Percentiles rank a stretch among this genome's conserved stretches.
These are phyloP conservation scores for Penicillium salamii DNA, from an alignment of 495 filamentous ascomycete genomes.

Conservation along the genomic window DNA sequence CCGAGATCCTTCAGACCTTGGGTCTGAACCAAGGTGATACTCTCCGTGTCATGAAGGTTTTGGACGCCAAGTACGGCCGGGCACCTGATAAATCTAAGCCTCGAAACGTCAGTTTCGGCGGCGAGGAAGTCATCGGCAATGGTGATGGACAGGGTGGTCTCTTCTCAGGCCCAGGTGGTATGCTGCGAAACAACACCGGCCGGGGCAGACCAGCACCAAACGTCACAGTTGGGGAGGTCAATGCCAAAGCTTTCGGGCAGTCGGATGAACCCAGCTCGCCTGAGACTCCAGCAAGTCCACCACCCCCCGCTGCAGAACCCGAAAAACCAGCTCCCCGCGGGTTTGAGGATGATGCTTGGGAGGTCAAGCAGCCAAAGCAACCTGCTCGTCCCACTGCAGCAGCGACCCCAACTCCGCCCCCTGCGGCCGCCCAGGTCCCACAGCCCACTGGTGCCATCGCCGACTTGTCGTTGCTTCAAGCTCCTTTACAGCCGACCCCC, in stretches of 20 bases:
- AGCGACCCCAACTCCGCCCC: conserved; percentile 29
- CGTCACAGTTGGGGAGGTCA: conserved; percentile 77
- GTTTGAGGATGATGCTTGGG: conserved; percentile 98
- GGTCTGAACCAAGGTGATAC: conserved; percentile 96
- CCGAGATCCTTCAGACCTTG: conserved; percentile 74
- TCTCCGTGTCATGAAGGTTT: conserved; percentile 83
- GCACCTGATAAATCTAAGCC: conserved; percentile 55
- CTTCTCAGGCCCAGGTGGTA: conserved; percentile 88
- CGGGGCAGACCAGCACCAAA: conserved; percentile 86
- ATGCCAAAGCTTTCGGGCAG: conserved; percentile 79
- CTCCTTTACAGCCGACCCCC: conserved; percentile 73
- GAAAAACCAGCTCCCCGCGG: conserved; percentile 54
- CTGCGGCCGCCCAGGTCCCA: conserved; percentile 37
- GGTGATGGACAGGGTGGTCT: conserved; percentile 63
- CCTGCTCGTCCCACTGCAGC: conserved; percentile 29
- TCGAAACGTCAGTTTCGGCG: conserved; percentile 61
- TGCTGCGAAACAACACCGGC: conserved; percentile 89
- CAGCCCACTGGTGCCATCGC: conserved; percentile 69
- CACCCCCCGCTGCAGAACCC: conserved; percentile 35
- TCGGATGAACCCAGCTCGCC: conserved; percentile 44
- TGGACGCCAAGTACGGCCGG: conserved; percentile 79
- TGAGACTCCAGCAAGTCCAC: conserved; percentile 42
- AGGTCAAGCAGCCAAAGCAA: conserved; percentile 85
- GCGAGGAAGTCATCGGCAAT: conserved; percentile 49
- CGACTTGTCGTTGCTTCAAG: conserved; percentile 72